These are phyloP conservation scores for Aciculoconidium aculeatum DNA, from an alignment of 805 yeast species.

Conservation along the genomic window DNA sequence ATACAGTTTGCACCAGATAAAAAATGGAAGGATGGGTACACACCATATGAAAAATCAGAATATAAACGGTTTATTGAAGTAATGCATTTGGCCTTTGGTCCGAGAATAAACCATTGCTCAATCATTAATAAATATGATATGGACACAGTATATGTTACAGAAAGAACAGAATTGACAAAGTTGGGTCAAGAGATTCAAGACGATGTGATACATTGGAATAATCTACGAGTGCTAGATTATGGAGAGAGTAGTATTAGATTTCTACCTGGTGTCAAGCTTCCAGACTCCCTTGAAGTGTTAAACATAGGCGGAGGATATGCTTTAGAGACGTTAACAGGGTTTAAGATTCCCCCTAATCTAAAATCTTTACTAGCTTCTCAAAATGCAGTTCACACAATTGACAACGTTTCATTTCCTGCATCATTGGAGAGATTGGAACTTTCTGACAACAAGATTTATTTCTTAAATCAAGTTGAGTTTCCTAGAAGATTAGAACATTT, in stretches of 20 bases:
- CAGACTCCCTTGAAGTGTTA: conserved; percentile 31
- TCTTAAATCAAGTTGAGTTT: conserved; percentile 33
- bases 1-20: conserved; percentile 26
- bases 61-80: conserved; percentile 21
- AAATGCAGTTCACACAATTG: conserved; percentile 29
- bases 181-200: conserved; percentile 33
- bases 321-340: conserved; percentile 34
- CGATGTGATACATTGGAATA: conserved; percentile 30
- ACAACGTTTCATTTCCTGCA: conserved; percentile 29
- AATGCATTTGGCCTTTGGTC: conserved; percentile 17
- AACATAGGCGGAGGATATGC: conserved; percentile 37
- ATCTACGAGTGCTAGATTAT: conserved; percentile 29
- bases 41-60: conserved; percentile 16
- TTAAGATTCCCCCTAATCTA: conserved; percentile 31
- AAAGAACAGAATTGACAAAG: conserved; percentile 23
- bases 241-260: conserved; percentile 31
- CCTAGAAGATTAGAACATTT: conserved; percentile 25
- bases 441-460: conserved; percentile 33
- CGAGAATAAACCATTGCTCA: conserved; percentile 32
- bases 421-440: conserved; percentile 28
- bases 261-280: conserved; percentile 35
- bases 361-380: conserved; percentile 26
- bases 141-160: conserved; percentile 29
- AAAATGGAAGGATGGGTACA: conserved; percentile 27
- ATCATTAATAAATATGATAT: conserved; percentile 32